Evolutionary conservation across 306 rosid species (phyloP), one percentile per base, ranked within the genome.

Genomic region (Lagenaria siceraria): DNA sequence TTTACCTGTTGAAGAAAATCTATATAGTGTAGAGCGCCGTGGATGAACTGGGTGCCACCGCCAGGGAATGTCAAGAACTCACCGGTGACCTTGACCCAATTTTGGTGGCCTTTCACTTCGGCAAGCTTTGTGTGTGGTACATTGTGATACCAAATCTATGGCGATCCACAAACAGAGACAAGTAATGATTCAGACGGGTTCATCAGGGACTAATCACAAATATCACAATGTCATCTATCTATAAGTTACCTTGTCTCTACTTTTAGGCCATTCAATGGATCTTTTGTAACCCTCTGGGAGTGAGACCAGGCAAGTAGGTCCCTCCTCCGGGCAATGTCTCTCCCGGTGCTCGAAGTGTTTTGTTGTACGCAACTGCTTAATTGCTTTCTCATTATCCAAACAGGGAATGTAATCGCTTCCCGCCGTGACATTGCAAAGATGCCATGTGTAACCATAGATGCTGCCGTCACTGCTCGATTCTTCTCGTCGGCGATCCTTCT

Each of bases 21-120:
- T 55, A 92, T 95, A 87, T 95, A 95, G 77, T 89, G 93, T 29
- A 92, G 88, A 71, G 98, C 97, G 64, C 98, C 98, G 66, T 90
- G 92, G 61, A 92, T 88, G 86, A 95, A 95, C 60, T 95, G 98
- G 21, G 98, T 90, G 75, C 97, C 98, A 58, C 98, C 98, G 25
- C 98, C 98, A 0, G 98, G 98, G 79, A 95, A 95, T 13, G 96
- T 90, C 83, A 90, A 84, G 84, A 87, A 90, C 75, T 95, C 98
- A 22, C 98, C 97, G 0, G 90, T 81, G 71, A 90, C 77, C 89
- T 95, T 95, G 61, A 95, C 96, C 98, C 98, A 92, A 52, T 92
- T 95, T 70, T 95, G 96, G 83, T 94, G 97, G n/a, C 98, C 97
- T 80, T 92, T 94, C 78, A 94, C 93, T 84, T 92, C 83, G 40